A percentile compares a stretch with the other conserved stretches of the same genome.
Conservation (phyloP, 495 filamentous ascomycete species). For the Aspergillus sclerotiicarbonarius region DNA sequence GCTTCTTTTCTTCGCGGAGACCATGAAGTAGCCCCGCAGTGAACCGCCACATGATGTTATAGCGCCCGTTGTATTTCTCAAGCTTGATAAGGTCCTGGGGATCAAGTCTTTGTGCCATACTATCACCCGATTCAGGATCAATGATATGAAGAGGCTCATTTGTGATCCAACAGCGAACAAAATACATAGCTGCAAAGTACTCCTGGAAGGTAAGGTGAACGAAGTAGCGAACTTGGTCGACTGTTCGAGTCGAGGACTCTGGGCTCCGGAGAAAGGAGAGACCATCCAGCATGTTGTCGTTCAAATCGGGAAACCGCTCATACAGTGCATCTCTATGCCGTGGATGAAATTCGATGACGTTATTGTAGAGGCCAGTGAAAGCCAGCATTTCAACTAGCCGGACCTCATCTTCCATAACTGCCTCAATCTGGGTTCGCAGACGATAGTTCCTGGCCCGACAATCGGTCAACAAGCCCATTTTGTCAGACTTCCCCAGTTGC, state of each 20-base stretch:
- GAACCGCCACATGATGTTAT: slow-evolving; percentile 41
- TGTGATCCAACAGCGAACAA: slow-evolving; percentile 35
- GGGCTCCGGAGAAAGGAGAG: slow-evolving; percentile 37
- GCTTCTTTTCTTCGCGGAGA: background rate
- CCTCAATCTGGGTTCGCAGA: slow-evolving; percentile 3
- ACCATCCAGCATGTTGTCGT: slow-evolving; percentile 16
- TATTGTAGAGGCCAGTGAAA: slow-evolving; percentile 36
- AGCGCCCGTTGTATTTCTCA: slow-evolving; percentile 39
- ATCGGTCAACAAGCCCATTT: slow-evolving; percentile 1
- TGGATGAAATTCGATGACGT: slow-evolving; percentile 35
- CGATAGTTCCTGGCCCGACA: background rate
- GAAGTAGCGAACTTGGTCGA: slow-evolving; percentile 37
- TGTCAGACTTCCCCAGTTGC: slow-evolving; percentile 18
- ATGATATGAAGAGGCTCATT: slow-evolving; percentile 21
- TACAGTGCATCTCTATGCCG: slow-evolving; percentile 21
- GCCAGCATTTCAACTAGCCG: slow-evolving; percentile 33
- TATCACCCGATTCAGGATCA: slow-evolving; percentile 3
- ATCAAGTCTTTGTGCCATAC: background rate
- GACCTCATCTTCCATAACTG: slow-evolving; percentile 22
- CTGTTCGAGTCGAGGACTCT: slow-evolving; percentile 9
- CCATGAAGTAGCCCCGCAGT: background rate
- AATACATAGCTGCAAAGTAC: slow-evolving; percentile 30
- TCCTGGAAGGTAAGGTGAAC: slow-evolving; percentile 27
- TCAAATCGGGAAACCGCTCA: slow-evolving; percentile 9
- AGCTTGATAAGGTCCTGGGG: slow-evolving; percentile 25